phyloP scores from a whole-genome alignment of 2,329 filamentous ascomycete species.

The Ascochyta clinopodiicola region DNA sequence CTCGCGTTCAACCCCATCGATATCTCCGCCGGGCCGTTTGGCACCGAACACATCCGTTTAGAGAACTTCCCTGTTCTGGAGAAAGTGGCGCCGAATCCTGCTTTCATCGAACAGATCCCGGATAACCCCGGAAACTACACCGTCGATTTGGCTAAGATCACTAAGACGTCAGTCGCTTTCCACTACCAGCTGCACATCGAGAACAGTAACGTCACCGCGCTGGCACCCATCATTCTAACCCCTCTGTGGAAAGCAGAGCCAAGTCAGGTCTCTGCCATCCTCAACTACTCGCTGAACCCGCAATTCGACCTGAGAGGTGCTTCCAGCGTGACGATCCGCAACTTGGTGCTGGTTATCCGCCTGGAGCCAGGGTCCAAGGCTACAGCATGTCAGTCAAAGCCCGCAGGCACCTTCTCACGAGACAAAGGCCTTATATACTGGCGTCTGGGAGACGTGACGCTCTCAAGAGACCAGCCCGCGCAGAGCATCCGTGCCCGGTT shows the following conservation, averaged over 20 bases:
- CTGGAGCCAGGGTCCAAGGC: slow-evolving; percentile 70
- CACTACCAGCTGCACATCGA: slow-evolving; percentile 88
- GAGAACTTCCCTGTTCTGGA: slow-evolving; percentile 90
- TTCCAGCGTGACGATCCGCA: slow-evolving; percentile 67
- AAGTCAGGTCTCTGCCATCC: slow-evolving; percentile 82
- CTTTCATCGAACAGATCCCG: slow-evolving; percentile 77
- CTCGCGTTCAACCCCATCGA: slow-evolving; percentile 75
- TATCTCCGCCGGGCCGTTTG: slow-evolving; percentile 50
- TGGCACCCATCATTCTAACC: slow-evolving; percentile 75
- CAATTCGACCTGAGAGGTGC: slow-evolving; percentile 56
- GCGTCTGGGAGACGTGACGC: slow-evolving; percentile 76
- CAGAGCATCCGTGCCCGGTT: slow-evolving; percentile 86
- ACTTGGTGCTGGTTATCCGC: slow-evolving; percentile 74
- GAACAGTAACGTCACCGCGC: slow-evolving; percentile 56
- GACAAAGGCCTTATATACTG: slow-evolving; percentile 81
- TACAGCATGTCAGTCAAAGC: slow-evolving; percentile 75
- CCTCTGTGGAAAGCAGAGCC: slow-evolving; percentile 84
- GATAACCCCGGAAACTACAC: slow-evolving; percentile 80
- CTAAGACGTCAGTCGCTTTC: slow-evolving; percentile 80
- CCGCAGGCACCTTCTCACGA: slow-evolving; percentile 77
- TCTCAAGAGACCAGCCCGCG: slow-evolving; percentile 63
- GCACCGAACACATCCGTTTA: slow-evolving; percentile 73
- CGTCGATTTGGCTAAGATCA: slow-evolving; percentile 74
- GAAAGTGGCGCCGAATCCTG: slow-evolving; percentile 90
- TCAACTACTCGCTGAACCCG: slow-evolving; percentile 86